Evolutionary conservation across 192 early-diverging fungal species (phyloP), one percentile per base, ranked within the genome.

Genomic region (Helicostylum pulchrum): DNA sequence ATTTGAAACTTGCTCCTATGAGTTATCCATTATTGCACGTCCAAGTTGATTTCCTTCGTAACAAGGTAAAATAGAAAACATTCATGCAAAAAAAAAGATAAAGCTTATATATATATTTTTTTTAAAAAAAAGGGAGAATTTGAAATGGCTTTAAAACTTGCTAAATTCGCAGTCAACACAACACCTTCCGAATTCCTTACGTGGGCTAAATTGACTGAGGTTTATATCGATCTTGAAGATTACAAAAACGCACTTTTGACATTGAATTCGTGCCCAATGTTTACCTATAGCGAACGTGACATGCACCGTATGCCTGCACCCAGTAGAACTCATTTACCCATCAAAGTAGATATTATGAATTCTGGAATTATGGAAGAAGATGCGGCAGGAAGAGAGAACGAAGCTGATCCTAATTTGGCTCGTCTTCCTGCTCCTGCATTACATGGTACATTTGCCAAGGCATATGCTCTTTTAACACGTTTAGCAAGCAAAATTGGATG

Each of bases 221-320:
- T 94, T 39, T 97, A 96, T 70, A 92, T 94, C 61, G 92, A 94
- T 26, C 59, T 89, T 21, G 87, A 80, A 31, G 94, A 96, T 68
- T 93, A 86, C 72, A 83, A 93, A 65, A 88, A 84, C 65, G 97
- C 97, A 11, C 80, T 99, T 11, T 81, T 99, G 61, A 90, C 96
- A 0, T 85, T 99, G 64, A 99, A 99, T 75, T 92, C 95, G 7
- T 99, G 97, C 74, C 97, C 97, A 9, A 99, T 99, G 97, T 98
- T 97, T 70, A 94, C 95, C 0, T 96, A 86, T 73, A 84, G 84
- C 45, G 91, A 93, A 67, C 80, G 85, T 53, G 95, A 97, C 66
- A 78, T 89, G 68, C 94, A 93, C 56, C 88, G 94, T 31, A 94
- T 96, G 88, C 96, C 94, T 12, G 75, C 89, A 11, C 94, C 94